These are phyloP conservation scores for Lepidium didymum DNA, from an alignment of 345 rosid genomes.

Conservation along the genomic window DNA sequence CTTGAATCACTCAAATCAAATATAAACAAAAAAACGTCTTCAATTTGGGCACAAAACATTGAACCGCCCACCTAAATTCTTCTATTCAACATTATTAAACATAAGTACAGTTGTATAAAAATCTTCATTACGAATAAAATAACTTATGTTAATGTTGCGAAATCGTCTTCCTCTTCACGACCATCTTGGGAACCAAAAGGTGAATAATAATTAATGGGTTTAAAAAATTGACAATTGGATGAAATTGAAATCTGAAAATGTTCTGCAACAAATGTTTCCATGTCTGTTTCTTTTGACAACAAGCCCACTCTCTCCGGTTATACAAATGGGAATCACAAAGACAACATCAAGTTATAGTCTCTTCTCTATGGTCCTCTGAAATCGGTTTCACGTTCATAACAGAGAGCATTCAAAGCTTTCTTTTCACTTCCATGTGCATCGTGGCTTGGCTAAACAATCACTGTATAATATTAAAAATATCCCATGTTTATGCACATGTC, in stretches of 20 bases:
- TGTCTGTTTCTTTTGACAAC: conserved; percentile 29
- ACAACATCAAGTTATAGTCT: conserved; percentile 13
- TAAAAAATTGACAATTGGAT: conserved; percentile 4
- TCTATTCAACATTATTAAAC: neutral
- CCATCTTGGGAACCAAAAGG: conserved; percentile 18
- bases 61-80: conserved; percentile 21
- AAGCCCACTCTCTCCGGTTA: conserved; percentile 12
- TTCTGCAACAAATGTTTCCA: conserved; percentile 20
- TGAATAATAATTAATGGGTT: neutral
- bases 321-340: conserved; percentile 14
- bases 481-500: conserved; percentile 29
- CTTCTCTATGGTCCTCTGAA: conserved; percentile 15
- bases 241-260: conserved; percentile 14
- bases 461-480: conserved; percentile 11
- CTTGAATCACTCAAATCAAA: neutral
- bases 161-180: neutral
- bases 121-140: neutral
- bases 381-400: conserved; percentile 20
- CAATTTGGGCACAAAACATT: conserved; percentile 6
- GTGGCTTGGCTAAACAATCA: conserved; percentile 18
- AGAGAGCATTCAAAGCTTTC: conserved; percentile 27
- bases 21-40: neutral
- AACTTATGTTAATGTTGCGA: neutral
- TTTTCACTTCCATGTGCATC: conserved; percentile 25
- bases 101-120: neutral